phyloP scores from a whole-genome alignment of 306 rosid species.

The Acmispon strigosus region DNA sequence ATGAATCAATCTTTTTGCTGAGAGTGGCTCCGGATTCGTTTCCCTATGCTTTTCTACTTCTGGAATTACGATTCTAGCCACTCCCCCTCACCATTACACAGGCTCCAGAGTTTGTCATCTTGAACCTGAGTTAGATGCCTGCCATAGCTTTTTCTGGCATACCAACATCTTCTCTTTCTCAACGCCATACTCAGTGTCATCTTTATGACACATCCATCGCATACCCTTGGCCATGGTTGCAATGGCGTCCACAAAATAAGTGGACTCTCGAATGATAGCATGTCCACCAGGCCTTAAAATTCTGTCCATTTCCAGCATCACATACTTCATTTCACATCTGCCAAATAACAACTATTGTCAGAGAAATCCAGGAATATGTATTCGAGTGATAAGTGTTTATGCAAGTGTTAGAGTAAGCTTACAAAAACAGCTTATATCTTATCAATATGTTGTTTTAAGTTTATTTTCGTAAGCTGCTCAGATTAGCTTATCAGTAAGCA shows the following conservation, averaged over 20 bases:
- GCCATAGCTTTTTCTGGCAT: constrained; percentile 92
- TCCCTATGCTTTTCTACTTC: constrained; percentile 28
- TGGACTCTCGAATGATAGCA: constrained; percentile 70
- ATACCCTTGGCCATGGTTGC: constrained; percentile 59
- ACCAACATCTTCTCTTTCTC: constrained; percentile 82
- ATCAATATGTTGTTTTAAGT: too few species aligned
- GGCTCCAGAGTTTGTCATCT: constrained; percentile 38
- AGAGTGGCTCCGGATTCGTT: constrained; percentile 41
- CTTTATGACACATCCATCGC: constrained; percentile 81
- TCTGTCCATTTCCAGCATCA: constrained; percentile 93
- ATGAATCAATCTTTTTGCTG: constrained; percentile 37
- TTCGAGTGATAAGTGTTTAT: too few species aligned
- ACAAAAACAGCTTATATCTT: too few species aligned
- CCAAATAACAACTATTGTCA: constrained; percentile 12
- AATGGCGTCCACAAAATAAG: constrained; percentile 70
- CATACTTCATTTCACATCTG: constrained; percentile 92
- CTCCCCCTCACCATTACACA: constrained; percentile 3
- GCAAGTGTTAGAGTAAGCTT: too few species aligned
- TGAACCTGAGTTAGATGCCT: constrained; percentile 49
- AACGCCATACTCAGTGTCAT: constrained; percentile 53
- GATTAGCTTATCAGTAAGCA: too few species aligned
- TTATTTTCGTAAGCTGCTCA: too few species aligned
- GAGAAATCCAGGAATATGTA: constrained; percentile 3
- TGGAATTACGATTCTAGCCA: constrained; percentile 24
- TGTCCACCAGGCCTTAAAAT: constrained; percentile 72